Evolutionary conservation across 2,329 filamentous ascomycete species (phyloP).

Genomic region (Gyromitra esculenta): DNA sequence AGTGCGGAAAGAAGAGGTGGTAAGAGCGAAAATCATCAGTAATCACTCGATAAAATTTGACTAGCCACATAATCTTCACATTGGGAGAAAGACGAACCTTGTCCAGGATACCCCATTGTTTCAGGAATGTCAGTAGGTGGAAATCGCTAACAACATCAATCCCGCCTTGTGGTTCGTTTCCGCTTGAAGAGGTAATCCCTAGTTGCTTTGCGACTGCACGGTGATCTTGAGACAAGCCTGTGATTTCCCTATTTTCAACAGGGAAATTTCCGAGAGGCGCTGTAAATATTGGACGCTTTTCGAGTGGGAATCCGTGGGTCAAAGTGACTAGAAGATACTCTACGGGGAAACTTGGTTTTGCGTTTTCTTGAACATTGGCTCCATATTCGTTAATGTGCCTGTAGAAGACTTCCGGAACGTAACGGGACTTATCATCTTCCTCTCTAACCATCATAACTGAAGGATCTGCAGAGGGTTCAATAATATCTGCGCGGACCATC

Average conservation of each 20-base stretch:
- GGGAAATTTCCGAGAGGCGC: conserved; percentile 74
- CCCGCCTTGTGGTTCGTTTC: conserved; percentile 70
- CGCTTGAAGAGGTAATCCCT: conserved; percentile 67
- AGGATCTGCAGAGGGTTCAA: conserved; percentile 94
- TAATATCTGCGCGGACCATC: conserved; percentile 93
- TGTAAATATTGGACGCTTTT: conserved; percentile 79
- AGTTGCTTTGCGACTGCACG: conserved; percentile 74
- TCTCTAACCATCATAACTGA: conserved; percentile 92
- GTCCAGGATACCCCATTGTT: conserved; percentile 79
- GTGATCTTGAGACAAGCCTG: conserved; percentile 86
- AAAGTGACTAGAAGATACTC: conserved; percentile 96
- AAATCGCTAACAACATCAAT: conserved; percentile 86
- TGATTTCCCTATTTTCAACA: conserved; percentile 87
- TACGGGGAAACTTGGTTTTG: conserved; percentile 93
- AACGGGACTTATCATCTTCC: conserved; percentile 90
- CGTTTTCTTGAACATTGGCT: conserved; percentile 94
- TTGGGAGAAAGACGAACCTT: conserved; percentile 69
- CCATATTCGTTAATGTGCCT: conserved; percentile 95
- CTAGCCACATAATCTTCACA: not conserved
- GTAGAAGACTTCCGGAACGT: conserved; percentile 98
- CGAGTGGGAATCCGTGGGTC: conserved; percentile 92
- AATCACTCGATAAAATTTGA: conserved; percentile 44
- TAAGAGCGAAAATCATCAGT: conserved; percentile 45
- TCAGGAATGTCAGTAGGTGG: conserved; percentile 88
- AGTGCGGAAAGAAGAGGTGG: conserved; percentile 33